Percentiles rank a stretch among this genome's conserved stretches.
phyloP scores from a whole-genome alignment of 2,329 filamentous ascomycete genomes.

The Diaporthe helianthi region DNA sequence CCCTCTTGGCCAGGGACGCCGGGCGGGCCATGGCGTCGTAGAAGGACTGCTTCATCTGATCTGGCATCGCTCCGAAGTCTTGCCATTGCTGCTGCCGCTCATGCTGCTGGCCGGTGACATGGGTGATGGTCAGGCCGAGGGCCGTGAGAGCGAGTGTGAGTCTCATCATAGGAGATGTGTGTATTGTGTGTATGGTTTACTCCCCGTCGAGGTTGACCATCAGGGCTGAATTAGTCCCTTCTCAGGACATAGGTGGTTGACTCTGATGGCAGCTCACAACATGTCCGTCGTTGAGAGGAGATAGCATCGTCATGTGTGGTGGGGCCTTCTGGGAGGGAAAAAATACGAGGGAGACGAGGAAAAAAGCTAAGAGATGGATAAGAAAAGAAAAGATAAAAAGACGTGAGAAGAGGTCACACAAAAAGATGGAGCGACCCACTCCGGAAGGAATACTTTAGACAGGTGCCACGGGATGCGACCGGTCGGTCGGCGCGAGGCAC shows the following conservation, averaged over 20 bases:
- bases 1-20: conserved; percentile 27
- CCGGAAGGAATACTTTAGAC: conserved; percentile 21
- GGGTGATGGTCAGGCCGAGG: neutral
- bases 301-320: neutral
- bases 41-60: conserved; percentile 19
- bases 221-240: neutral
- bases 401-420: neutral
- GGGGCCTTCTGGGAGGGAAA: neutral
- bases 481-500: neutral
- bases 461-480: conserved; percentile 7
- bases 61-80: conserved; percentile 16
- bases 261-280: conserved; percentile 3
- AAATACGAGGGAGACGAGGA: neutral
- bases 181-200: neutral
- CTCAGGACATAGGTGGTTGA: neutral
- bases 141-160: conserved; percentile 7
- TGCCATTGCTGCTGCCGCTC: conserved; percentile 5
- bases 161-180: conserved; percentile 26
- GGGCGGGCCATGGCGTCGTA: neutral
- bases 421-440: neutral
- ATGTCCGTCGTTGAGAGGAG: neutral
- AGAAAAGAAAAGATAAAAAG: neutral
- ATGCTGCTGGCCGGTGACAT: conserved; percentile 23
- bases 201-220: conserved; percentile 9
- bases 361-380: neutral